Evolutionary conservation across 306 rosid genomes (phyloP), one percentile per base, ranked within the genome.

Genomic region (Rosa lucieae): DNA sequence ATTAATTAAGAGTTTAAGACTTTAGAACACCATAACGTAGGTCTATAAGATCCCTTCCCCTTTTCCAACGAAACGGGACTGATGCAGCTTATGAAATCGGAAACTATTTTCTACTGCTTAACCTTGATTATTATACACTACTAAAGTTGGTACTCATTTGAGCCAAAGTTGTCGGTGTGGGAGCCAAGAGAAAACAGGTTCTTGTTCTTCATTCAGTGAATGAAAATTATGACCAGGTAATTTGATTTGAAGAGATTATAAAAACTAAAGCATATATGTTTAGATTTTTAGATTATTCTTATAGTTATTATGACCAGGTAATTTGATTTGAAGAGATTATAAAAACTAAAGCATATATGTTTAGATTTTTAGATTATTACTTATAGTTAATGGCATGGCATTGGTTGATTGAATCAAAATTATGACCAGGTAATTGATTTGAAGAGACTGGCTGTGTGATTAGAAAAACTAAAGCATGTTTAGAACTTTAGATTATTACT

Each of bases 191-290:
- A 67, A 7, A 39, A 1, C 8, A 44, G 65, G 65, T 13, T 53
- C 32, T 73, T 52, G 66, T 20, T 73, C 66, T 73, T 39, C 37
- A 35, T 73, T 10, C 49, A 37, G 35, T 73, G 65, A 20, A 73
- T 11, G 63, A 2, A 73, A 17, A 51, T n/a, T n/a, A 20, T n/a
- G 29, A 53, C 10, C 21, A 53, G 59, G n/a, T 5, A 15, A 52
- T 15, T 15, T 15, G 21, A 17, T 17, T 17, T 52, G 6, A 17
- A 17, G 8, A 17, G 21, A 52, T 53, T 17, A 5, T 8, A 0
- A 69, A 20, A 9, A 5, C 12, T 10, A 69, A 37, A 26, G 63
- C 12, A 72, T 29, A 29, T 29, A 29, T 20, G 11, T 21, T 53
- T 55, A 32, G 11, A 70, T 6, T 10, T 18, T 13, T 48, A 26